Percentiles rank a stretch among this genome's conserved stretches.
Evolutionary conservation across 1,284 basidiomycete genomes (phyloP).

Genomic region (Agroathelia rolfsii): DNA sequence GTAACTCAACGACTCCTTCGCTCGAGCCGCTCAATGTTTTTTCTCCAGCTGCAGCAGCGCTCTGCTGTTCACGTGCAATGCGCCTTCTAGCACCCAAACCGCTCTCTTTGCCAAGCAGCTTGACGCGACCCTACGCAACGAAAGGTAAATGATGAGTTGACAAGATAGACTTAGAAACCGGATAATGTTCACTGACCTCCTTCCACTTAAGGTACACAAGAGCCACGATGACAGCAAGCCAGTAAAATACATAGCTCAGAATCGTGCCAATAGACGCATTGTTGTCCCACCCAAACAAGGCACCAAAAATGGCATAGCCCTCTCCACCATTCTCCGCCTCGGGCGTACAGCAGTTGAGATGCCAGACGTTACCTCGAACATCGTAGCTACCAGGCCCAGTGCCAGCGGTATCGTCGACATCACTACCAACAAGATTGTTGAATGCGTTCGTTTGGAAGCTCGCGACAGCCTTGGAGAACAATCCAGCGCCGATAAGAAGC

Average conservation of each 20-base stretch:
- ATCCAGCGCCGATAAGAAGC: conserved; percentile 84
- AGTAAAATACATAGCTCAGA: conserved; percentile 72
- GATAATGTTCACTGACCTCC: conserved; percentile 32
- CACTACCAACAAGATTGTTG: conserved; percentile 59
- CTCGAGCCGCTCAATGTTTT: neutral
- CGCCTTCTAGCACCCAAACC: conserved; percentile 26
- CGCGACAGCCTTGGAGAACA: conserved; percentile 69
- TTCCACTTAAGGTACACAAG: conserved; percentile 64
- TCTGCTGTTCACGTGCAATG: conserved; percentile 14
- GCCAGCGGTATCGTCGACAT: conserved; percentile 70
- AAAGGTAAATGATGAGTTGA: neutral
- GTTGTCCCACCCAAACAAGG: conserved; percentile 72
- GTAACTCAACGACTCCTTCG: too few relatives aligned
- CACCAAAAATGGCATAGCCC: conserved; percentile 69
- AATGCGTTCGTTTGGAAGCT: conserved; percentile 65
- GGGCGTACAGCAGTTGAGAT: conserved; percentile 76
- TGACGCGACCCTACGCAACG: conserved; percentile 29
- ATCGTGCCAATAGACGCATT: conserved; percentile 63
- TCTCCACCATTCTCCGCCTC: conserved; percentile 42
- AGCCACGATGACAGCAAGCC: conserved; percentile 57
- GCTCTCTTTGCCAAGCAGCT: conserved; percentile 32
- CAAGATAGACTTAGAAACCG: neutral
- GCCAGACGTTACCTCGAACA: conserved; percentile 79
- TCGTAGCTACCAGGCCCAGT: conserved; percentile 76
- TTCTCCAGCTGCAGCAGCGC: conserved; percentile 8